phyloP scores from a whole-genome alignment of 768 basidiomycete genomes.

The Lactarius sanguifluus region DNA sequence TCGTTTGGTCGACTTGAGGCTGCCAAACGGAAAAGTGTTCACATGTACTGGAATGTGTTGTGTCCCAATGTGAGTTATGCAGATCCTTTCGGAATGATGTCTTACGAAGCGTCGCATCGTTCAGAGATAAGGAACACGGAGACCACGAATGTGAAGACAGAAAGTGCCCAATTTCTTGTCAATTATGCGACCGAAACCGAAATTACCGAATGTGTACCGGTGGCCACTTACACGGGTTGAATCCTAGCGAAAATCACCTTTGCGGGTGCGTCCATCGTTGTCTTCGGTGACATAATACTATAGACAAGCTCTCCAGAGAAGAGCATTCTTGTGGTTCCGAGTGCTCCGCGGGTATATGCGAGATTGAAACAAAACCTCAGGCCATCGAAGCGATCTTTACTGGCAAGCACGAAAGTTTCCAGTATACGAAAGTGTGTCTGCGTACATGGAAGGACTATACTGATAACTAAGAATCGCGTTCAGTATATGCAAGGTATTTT shows the following conservation, averaged over 20 bases:
- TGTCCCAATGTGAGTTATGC: conserved; percentile 1
- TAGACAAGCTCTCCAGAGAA: conserved; percentile 40
- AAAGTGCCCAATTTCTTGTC: conserved; percentile 53
- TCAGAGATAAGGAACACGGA: conserved; percentile 46
- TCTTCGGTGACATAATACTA: not conserved
- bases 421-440: conserved; percentile 58
- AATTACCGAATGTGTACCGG: conserved; percentile 43
- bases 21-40: not conserved
- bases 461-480: too few species aligned
- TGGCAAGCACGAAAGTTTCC: conserved; percentile 56
- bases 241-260: conserved; percentile 46
- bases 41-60: conserved; percentile 7
- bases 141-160: conserved; percentile 51
- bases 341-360: conserved; percentile 53
- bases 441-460: not conserved
- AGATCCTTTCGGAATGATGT: not conserved
- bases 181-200: conserved; percentile 45
- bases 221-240: conserved; percentile 52
- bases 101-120: not conserved
- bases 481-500: conserved; percentile 54
- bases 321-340: conserved; percentile 45
- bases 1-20: not conserved
- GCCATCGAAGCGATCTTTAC: conserved; percentile 61
- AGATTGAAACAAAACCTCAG: conserved; percentile 57
- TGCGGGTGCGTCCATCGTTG: conserved; percentile 47